Evolutionary conservation across 129 eudicot species (phyloP).

Genomic region (Gnaphalium uliginosum): DNA sequence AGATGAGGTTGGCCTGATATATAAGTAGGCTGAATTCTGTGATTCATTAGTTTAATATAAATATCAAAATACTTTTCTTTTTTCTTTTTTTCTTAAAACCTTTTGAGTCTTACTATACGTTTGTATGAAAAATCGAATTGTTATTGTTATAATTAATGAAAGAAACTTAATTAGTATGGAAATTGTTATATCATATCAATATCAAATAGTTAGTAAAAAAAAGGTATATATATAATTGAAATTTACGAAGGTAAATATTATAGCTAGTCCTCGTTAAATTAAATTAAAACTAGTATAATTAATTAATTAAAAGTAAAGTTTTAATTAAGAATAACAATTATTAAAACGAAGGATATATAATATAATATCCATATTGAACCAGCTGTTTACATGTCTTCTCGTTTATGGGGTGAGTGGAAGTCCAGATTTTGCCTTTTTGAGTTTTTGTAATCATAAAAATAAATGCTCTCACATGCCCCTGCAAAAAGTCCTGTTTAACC

Average conservation of each 20-base stretch:
- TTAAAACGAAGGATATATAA: neutral
- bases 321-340: neutral
- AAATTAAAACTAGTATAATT: too few species aligned
- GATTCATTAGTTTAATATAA: neutral
- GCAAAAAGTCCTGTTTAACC: neutral
- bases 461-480: neutral
- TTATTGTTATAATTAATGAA: neutral
- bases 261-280: too few species aligned
- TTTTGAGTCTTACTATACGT: neutral
- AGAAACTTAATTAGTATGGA: too few species aligned
- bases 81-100: too few species aligned
- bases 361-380: constrained; percentile 7
- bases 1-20: constrained; percentile 40
- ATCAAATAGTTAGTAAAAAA: too few species aligned
- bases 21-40: constrained; percentile 29
- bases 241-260: too few species aligned
- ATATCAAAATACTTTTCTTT: too few species aligned
- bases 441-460: neutral
- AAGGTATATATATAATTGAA: too few species aligned
- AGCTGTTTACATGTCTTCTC: constrained; percentile 10
- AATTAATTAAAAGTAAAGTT: too few species aligned
- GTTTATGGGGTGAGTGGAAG: constrained; percentile 29
- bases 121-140: neutral
- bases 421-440: constrained; percentile 27
- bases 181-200: too few species aligned